These are phyloP conservation scores for Termitomyces bulborhizus DNA, from an alignment of 768 basidiomycete genomes.

Conservation along the genomic window DNA sequence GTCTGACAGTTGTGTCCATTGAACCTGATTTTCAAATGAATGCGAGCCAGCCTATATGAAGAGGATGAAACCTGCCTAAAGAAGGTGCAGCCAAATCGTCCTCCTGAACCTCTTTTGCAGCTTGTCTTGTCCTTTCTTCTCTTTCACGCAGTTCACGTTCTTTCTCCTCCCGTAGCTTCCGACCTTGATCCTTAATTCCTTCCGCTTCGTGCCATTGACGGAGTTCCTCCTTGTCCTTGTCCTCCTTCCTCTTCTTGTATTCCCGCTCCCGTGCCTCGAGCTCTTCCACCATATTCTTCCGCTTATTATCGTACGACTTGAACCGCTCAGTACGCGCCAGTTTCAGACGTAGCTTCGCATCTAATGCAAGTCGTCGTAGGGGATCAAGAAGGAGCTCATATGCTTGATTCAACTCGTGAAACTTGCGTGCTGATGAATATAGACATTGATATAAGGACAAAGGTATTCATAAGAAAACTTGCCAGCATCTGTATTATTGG, in stretches of 20 bases:
- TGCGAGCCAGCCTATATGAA: conserved; percentile 3
- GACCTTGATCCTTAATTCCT: conserved; percentile 69
- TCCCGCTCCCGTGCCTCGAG: conserved; percentile 73
- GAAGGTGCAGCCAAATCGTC: conserved; percentile 50
- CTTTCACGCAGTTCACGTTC: conserved; percentile 44
- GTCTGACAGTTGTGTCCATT: conserved; percentile 68
- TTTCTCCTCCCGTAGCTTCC: conserved; percentile 59
- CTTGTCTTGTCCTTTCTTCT: conserved; percentile 34
- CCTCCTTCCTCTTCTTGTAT: conserved; percentile 64
- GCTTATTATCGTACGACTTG: conserved; percentile 62
- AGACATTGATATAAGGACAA: background rate
- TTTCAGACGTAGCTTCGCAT: conserved; percentile 70
- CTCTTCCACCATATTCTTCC: conserved; percentile 70
- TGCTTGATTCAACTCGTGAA: conserved; percentile 79
- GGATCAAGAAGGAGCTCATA: conserved; percentile 81
- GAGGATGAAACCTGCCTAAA: conserved; percentile 32
- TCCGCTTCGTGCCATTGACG: conserved; percentile 57
- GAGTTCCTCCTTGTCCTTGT: conserved; percentile 54
- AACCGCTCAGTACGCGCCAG: conserved; percentile 67
- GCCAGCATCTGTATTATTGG: conserved; percentile 78
- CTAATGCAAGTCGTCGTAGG: conserved; percentile 67
- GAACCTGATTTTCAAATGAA: conserved; percentile 31
- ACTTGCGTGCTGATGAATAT: conserved; percentile 53
- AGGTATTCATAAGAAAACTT: conserved; percentile 6
- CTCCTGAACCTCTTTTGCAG: conserved; percentile 23